Evolutionary conservation across 78 protist genomes (phyloP).

Genomic region (Dictyostelium capitatum): DNA sequence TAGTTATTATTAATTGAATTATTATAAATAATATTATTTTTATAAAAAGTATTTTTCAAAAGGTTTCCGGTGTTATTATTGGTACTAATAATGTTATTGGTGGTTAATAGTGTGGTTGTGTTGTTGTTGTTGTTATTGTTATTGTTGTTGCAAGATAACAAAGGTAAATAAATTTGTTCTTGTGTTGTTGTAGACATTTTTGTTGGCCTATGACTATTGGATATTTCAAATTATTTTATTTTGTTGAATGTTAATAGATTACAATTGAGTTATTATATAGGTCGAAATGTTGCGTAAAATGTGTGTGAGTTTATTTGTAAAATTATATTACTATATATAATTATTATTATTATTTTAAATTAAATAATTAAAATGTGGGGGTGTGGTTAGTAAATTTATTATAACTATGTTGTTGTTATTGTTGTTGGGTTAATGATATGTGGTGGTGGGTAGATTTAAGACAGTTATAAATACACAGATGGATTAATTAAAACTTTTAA

Average conservation of each 20-base stretch:
- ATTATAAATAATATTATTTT: conserved; percentile 18
- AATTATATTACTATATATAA: no score
- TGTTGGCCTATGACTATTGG: conserved; percentile 5
- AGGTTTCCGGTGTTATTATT: conserved; percentile 8
- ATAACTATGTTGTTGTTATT: no score
- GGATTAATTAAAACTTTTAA: no score
- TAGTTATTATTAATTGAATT: conserved; percentile 3
- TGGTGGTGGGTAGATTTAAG: no score
- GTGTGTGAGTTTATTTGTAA: not conserved
- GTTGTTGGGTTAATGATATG: no score
- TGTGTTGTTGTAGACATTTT: conserved; percentile 6
- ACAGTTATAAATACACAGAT: no score
- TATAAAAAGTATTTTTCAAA: conserved; percentile 5
- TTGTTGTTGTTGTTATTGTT: not conserved
- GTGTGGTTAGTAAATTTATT: no score
- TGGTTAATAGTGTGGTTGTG: no score
- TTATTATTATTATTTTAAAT: no score
- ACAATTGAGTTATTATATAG: not conserved
- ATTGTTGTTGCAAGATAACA: conserved; percentile 3
- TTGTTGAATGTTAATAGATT: not conserved
- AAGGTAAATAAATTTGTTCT: conserved; percentile 9
- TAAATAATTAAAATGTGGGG: no score
- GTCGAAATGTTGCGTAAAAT: not conserved
- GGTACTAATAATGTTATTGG: not conserved
- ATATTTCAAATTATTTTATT: not conserved